Conservation (phyloP, 2,329 filamentous ascomycete genomes). For the Amesomyces nigricolor region DNA sequence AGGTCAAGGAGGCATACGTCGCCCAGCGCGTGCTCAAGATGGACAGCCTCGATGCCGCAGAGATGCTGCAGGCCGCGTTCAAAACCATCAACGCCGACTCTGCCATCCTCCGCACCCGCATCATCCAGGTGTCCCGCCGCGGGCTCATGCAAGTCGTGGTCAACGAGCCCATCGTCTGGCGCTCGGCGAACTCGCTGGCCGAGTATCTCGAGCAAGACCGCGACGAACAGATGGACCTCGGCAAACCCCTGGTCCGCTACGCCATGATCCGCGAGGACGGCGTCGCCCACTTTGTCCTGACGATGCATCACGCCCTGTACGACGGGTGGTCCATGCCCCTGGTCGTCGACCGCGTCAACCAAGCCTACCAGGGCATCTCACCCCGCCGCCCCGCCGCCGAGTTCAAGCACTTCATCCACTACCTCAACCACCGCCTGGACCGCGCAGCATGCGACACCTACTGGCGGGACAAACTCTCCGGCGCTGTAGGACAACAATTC, state of each 20-base stretch:
- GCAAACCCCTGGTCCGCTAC: slow-evolving; percentile 39
- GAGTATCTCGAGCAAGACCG: slow-evolving; percentile 37
- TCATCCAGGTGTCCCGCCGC: slow-evolving; percentile 38
- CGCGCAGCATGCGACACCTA: slow-evolving; percentile 38
- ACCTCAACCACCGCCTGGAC: slow-evolving; percentile 37
- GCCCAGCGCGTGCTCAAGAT: slow-evolving; percentile 35
- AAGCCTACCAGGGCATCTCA: slow-evolving; percentile 35
- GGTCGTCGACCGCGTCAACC: slow-evolving; percentile 23
- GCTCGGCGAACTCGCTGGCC: slow-evolving; percentile 32
- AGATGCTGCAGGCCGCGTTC: slow-evolving; percentile 40
- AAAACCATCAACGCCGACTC: slow-evolving; percentile 36
- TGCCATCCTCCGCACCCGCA: slow-evolving; percentile 44
- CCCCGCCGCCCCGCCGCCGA: slow-evolving; percentile 33
- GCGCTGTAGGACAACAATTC: slow-evolving; percentile 43
- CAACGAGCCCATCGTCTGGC: slow-evolving; percentile 35
- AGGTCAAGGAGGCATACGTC: slow-evolving; percentile 47
- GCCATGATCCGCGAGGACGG: slow-evolving; percentile 29
- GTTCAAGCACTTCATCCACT: slow-evolving; percentile 26
- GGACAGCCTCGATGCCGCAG: slow-evolving; percentile 33
- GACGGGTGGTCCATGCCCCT: no score
- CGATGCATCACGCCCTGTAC: no score
- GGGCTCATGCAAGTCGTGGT: slow-evolving; percentile 46
- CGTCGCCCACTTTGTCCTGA: slow-evolving; percentile 34
- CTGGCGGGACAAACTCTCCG: slow-evolving; percentile 43
- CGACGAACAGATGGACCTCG: slow-evolving; percentile 39